Evolutionary conservation across 352 stramenopile species (phyloP), one percentile per base, ranked within the genome.

Genomic region (Poterioochromonas sp.): DNA sequence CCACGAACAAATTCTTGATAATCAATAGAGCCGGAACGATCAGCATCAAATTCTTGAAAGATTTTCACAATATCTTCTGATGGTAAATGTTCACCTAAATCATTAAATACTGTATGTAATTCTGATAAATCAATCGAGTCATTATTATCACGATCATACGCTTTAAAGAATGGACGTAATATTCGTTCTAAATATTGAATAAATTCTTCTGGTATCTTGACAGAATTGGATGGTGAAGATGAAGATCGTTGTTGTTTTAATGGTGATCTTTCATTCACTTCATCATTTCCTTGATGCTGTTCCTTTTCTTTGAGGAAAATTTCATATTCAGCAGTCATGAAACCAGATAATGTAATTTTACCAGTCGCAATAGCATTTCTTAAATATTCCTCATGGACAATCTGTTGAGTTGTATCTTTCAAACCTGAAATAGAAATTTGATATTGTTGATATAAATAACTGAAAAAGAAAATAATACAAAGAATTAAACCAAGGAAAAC

Each of bases 1-100:
- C 90, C 89, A 77, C 88, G 84, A 29, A 96, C 89, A 76, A 98
- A 96, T 86, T 98, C 94, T 76, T 94, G 85, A 76, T 96, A 96
- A 76, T 94, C 89, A 79, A 98, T 93, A 79, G 85, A 88, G 39
- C 92, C 90, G 80, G 88, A 91, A 47, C 89, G 85, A 83, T 98
- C 89, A 60, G 86, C 90, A 85, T 98, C 94, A 51, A 94, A 94
- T 37, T 90, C 85, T 0, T 76, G 70, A 79, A 97, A 93, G 81
- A 96, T 90, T 39, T 83, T 83, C 54, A 90, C 80, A 22, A 94
- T 79, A 77, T 96, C 88, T 1, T 91, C 85, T 40, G 84, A 80
- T 0, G 83, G 85, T 53, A 97, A 87, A 18, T 83, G 83, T 83
- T 98, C 93, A 63, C 93, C 90, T 81, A 98, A 89, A 84, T 98